Evolutionary conservation across 2,329 filamentous ascomycete genomes (phyloP).

Genomic region (Ophioceras dolichostomum): DNA sequence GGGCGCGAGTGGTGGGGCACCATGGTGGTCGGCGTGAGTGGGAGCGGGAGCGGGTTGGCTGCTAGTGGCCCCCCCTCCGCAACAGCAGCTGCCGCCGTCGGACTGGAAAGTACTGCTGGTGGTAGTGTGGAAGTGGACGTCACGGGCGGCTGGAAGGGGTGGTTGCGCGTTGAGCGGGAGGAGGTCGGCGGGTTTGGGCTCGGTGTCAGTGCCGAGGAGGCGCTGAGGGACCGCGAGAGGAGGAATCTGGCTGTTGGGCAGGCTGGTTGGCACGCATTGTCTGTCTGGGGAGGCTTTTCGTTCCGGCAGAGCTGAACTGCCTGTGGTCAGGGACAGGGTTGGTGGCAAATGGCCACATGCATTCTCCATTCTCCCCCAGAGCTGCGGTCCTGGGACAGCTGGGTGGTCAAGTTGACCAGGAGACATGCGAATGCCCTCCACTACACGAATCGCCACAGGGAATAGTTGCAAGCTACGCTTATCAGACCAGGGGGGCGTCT

Average conservation of each 20-base stretch:
- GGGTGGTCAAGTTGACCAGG: too few relatives aligned
- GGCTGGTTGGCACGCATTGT: conserved; percentile 33
- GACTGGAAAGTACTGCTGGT: too few relatives aligned
- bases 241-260: conserved; percentile 26
- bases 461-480: too few relatives aligned
- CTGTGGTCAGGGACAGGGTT: too few relatives aligned
- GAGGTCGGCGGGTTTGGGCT: conserved; percentile 24
- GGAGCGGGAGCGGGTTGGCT: conserved; percentile 12
- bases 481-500: too few relatives aligned
- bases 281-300: conserved; percentile 35
- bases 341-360: too few relatives aligned
- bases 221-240: conserved; percentile 24
- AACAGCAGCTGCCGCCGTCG: conserved; percentile 5
- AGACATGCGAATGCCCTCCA: too few relatives aligned
- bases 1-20: conserved; percentile 46
- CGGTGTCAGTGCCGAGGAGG: conserved; percentile 30
- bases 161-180: conserved; percentile 37
- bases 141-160: conserved; percentile 32
- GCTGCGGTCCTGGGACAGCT: too few relatives aligned
- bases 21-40: conserved; percentile 33
- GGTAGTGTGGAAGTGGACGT: too few relatives aligned
- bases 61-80: conserved; percentile 14
- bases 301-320: conserved; percentile 18
- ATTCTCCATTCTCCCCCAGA: too few relatives aligned
- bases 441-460: too few relatives aligned